Percentiles rank a stretch among this genome's conserved stretches.
phyloP scores from a whole-genome alignment of 257 asterid species.

The Nicotiana sylvestris region DNA sequence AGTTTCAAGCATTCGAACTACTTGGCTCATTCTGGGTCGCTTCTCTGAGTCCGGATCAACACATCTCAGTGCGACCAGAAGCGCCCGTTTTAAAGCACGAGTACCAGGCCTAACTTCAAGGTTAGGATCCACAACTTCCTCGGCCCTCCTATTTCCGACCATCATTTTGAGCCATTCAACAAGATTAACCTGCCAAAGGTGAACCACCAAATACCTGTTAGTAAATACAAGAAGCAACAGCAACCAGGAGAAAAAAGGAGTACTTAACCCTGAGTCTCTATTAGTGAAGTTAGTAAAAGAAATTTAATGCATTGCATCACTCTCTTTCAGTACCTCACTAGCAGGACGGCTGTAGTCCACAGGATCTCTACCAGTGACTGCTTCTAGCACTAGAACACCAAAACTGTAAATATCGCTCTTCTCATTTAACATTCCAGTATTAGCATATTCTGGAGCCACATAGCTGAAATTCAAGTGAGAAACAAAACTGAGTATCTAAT shows the following conservation, averaged over 20 bases:
- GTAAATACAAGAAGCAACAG: not conserved
- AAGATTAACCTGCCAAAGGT: constrained; percentile 69
- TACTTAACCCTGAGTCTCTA: not conserved
- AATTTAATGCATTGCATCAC: not conserved
- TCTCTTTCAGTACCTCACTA: constrained; percentile 48
- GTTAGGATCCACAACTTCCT: constrained; percentile 84
- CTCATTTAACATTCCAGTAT: constrained; percentile 84
- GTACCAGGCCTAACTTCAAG: constrained; percentile 66
- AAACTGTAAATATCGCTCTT: constrained; percentile 92
- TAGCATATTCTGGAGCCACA: constrained; percentile 98
- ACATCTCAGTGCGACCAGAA: constrained; percentile 82
- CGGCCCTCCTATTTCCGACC: constrained; percentile 90
- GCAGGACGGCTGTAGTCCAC: constrained; percentile 93
- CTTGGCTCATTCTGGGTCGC: constrained; percentile 93
- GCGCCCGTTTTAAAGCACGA: constrained; percentile 82
- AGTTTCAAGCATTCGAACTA: constrained; percentile 81
- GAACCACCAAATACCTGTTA: not conserved
- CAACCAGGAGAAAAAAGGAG: not conserved
- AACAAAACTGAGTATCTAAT: not conserved
- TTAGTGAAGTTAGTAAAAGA: not conserved
- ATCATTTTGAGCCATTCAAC: constrained; percentile 98
- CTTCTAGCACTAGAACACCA: constrained; percentile 87
- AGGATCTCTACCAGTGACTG: constrained; percentile 92
- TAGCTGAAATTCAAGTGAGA: constrained; percentile 49
- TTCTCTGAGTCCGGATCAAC: constrained; percentile 94